Percentiles rank a stretch among this genome's conserved stretches.
Evolutionary conservation across 306 rosid genomes (phyloP).

Genomic region (Dicorynia guianensis): DNA sequence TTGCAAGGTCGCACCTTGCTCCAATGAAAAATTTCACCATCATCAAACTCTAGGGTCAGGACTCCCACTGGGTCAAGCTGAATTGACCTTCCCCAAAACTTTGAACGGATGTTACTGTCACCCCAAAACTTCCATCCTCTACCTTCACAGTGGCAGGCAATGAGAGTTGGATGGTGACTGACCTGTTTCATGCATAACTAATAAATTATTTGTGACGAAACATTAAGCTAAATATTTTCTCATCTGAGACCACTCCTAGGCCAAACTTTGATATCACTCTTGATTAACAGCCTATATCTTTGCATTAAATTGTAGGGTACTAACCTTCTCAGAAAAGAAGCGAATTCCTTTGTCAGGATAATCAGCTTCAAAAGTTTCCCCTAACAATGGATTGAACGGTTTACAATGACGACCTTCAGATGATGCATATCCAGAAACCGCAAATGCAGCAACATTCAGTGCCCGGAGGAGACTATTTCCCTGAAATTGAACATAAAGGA

Average conservation of each 20-base stretch:
- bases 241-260: not conserved
- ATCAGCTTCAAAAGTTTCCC: constrained; percentile 98
- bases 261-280: not conserved
- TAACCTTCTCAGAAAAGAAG: constrained; percentile 98
- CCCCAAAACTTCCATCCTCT: constrained; percentile 99
- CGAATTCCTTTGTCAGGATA: constrained; percentile 92
- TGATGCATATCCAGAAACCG: constrained; percentile 96
- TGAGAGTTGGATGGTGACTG: constrained; percentile 96
- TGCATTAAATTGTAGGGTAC: constrained; percentile 35
- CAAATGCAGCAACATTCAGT: constrained; percentile 95
- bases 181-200: constrained; percentile 68
- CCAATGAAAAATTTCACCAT: constrained; percentile 98
- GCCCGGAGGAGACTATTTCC: constrained; percentile 85
- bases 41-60: constrained; percentile 86
- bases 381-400: constrained; percentile 96
- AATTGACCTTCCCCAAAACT: constrained; percentile 97
- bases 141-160: constrained; percentile 99
- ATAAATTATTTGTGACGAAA: constrained; percentile 8
- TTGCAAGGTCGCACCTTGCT: constrained; percentile 70
- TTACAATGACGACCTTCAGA: constrained; percentile 96
- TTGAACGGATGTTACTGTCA: constrained; percentile 91
- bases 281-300: constrained; percentile 11
- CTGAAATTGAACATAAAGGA: constrained; percentile 54
- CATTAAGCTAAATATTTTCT: not conserved
- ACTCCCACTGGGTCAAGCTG: constrained; percentile 97